These are phyloP conservation scores for Setaria italica DNA, from an alignment of 202 grass and related monocot genomes.

Conservation along the genomic window DNA sequence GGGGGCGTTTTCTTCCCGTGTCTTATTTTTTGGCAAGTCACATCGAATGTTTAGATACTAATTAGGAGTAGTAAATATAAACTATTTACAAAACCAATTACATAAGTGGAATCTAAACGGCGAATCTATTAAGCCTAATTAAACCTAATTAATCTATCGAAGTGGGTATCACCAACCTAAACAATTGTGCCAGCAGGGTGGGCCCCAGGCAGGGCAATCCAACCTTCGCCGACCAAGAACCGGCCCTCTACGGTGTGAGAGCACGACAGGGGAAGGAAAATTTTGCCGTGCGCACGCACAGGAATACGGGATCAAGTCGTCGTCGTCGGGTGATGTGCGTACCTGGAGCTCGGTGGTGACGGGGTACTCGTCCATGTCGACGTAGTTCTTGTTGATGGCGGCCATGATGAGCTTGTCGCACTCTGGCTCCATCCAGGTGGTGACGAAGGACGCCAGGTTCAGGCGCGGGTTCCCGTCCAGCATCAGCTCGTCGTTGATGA, in stretches of 20 bases:
- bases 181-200: not conserved
- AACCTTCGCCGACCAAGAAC: constrained; percentile 12
- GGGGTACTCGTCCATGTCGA: constrained; percentile 99
- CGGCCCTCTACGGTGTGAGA: not conserved
- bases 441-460: constrained; percentile 95
- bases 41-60: no score
- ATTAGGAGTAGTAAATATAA: no score
- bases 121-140: no score
- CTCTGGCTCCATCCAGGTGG: constrained; percentile 99
- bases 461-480: constrained; percentile 97
- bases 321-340: not conserved
- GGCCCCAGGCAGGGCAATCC: not conserved
- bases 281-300: not conserved
- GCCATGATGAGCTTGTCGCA: constrained; percentile 98
- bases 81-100: no score
- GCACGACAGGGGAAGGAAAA: not conserved
- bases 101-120: no score
- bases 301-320: not conserved
- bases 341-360: constrained; percentile 98
- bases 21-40: no score
- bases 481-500: constrained; percentile 99
- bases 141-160: no score
- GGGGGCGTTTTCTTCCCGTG: no score
- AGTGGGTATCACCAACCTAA: not conserved
- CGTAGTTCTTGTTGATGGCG: constrained; percentile 94